Evolutionary conservation across 2,329 filamentous ascomycete genomes (phyloP).

Genomic region (Sporothrix variecibatus): DNA sequence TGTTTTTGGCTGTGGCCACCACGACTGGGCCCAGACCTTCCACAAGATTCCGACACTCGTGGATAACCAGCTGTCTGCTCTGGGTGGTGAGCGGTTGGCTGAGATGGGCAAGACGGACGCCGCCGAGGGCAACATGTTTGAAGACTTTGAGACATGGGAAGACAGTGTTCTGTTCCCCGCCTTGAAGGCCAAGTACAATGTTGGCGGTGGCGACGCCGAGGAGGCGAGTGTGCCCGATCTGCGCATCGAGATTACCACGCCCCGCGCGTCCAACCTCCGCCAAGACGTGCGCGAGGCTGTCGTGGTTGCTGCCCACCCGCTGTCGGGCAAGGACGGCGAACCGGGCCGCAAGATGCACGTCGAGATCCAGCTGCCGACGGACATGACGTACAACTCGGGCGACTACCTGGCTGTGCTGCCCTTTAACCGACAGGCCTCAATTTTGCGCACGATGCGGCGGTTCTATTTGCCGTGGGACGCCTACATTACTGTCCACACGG

Average conservation of each 20-base stretch:
- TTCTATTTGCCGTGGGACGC: slow-evolving; percentile 71
- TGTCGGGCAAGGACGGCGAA: slow-evolving; percentile 42
- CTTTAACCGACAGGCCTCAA: slow-evolving; percentile 63
- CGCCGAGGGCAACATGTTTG: slow-evolving; percentile 65
- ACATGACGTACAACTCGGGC: slow-evolving; percentile 67
- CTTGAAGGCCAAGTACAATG: slow-evolving; percentile 39
- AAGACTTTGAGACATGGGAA: slow-evolving; percentile 67
- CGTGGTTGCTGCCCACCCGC: slow-evolving; percentile 54
- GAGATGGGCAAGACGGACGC: slow-evolving; percentile 61
- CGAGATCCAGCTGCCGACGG: slow-evolving; percentile 65
- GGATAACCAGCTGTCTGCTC: slow-evolving; percentile 52
- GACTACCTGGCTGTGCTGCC: slow-evolving; percentile 76
- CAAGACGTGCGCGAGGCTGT: slow-evolving; percentile 49
- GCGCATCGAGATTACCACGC: slow-evolving; percentile 50
- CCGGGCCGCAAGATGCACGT: slow-evolving; percentile 61
- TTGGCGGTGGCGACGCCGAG: slow-evolving; percentile 42
- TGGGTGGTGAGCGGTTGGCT: slow-evolving; percentile 51
- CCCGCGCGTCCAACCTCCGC: slow-evolving; percentile 51
- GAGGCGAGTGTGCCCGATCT: slow-evolving; percentile 32
- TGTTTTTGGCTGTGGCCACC: slow-evolving; percentile 65
- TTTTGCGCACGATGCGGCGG: slow-evolving; percentile 62
- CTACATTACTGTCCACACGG: slow-evolving; percentile 58
- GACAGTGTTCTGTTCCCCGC: slow-evolving; percentile 56
- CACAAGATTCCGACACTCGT: slow-evolving; percentile 67
- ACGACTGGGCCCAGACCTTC: slow-evolving; percentile 62